phyloP scores from a whole-genome alignment of 257 asterid species.

The Cynanchum wilfordii region DNA sequence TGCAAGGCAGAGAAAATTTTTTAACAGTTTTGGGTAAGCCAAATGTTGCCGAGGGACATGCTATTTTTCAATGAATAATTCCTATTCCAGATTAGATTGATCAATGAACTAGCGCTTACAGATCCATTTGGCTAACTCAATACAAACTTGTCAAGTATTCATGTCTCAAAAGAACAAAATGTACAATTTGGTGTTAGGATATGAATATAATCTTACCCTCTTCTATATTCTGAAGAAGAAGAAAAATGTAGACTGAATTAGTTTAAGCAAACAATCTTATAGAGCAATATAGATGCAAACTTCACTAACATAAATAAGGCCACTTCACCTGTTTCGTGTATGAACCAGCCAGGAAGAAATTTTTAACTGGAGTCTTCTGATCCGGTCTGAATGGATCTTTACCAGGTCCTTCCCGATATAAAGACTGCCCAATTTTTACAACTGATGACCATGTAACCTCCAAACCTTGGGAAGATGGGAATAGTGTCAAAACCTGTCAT shows the following conservation, averaged over 20 bases:
- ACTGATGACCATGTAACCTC: conserved; percentile 95
- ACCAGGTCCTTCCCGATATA: conserved; percentile 96
- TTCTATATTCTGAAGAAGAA: background rate
- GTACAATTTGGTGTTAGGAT: background rate
- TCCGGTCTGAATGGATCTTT: conserved; percentile 98
- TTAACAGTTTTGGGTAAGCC: background rate
- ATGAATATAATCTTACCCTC: background rate
- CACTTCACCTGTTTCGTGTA: conserved; percentile 82
- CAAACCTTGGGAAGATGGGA: conserved; percentile 96
- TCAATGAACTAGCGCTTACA: background rate
- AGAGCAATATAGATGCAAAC: background rate
- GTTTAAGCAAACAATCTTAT: background rate
- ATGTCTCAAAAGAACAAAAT: background rate
- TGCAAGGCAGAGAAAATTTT: background rate
- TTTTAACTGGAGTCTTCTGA: conserved; percentile 87
- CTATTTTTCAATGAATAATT: background rate
- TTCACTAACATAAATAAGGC: background rate
- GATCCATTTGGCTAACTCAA: background rate
- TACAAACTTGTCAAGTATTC: too few relatives aligned
- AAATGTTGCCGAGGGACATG: background rate
- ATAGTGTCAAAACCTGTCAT: conserved; percentile 72
- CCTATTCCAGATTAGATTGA: background rate
- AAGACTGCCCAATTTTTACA: conserved; percentile 88
- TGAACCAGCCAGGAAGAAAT: conserved; percentile 96
- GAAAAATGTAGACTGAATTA: background rate